Conservation (phyloP, 1,139 yeast genomes). For the Debaryomyces sp. region DNA sequence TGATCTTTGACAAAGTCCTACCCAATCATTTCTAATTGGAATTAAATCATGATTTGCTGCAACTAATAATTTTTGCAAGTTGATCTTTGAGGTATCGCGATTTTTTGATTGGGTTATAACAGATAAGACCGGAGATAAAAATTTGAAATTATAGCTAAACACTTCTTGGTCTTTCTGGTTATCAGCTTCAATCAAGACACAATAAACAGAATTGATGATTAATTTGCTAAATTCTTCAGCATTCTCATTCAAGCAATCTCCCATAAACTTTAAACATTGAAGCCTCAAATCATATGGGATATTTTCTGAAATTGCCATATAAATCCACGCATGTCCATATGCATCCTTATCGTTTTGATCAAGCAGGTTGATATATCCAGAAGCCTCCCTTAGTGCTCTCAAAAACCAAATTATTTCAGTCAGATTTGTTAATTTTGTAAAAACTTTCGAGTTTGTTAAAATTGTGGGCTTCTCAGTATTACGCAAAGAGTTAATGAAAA, state of each 20-base stretch:
- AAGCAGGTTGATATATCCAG: conserved; percentile 11
- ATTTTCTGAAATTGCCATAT: conserved; percentile 39
- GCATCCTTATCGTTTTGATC: conserved; percentile 10
- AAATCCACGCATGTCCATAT: conserved; percentile 46
- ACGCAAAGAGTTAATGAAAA: conserved; percentile 26
- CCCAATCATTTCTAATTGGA: conserved; percentile 68
- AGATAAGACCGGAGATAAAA: conserved; percentile 46
- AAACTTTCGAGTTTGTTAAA: conserved; percentile 47
- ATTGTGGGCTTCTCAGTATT: conserved; percentile 47
- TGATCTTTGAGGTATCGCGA: conserved; percentile 24
- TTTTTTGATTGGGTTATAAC: conserved; percentile 43
- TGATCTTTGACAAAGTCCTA: conserved; percentile 67
- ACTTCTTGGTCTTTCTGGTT: conserved; percentile 21
- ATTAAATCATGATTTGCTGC: conserved; percentile 54
- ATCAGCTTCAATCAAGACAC: conserved; percentile 18
- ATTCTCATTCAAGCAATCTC: conserved; percentile 20
- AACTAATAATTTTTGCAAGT: conserved; percentile 50
- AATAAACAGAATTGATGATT: conserved; percentile 20
- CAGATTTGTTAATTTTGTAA: conserved; percentile 46
- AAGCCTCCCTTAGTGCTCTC: conserved; percentile 37
- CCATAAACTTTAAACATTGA: conserved; percentile 30
- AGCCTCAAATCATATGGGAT: conserved; percentile 37
- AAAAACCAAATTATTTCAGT: conserved; percentile 57
- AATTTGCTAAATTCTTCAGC: conserved; percentile 21
- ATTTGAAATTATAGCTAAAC: conserved; percentile 21